phyloP scores from a whole-genome alignment of 169 alveolate genomes.

The Theileria annulata region DNA sequence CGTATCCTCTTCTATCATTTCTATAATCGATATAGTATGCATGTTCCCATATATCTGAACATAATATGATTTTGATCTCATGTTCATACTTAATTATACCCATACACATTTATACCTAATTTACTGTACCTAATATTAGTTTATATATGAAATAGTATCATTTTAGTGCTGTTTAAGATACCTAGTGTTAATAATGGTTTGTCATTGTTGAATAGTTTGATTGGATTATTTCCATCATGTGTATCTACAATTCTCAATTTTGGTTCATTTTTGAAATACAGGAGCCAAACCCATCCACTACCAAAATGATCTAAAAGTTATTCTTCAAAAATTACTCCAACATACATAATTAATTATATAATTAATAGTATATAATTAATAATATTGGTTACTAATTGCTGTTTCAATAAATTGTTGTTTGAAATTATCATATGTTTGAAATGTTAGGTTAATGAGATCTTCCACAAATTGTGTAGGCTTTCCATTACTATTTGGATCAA shows the following conservation, averaged over 20 bases:
- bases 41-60: constrained; percentile 93
- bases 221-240: constrained; percentile 87
- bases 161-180: not conserved
- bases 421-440: constrained; percentile 54
- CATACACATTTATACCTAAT: constrained; percentile 4
- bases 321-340: constrained; percentile 38
- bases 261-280: constrained; percentile 65
- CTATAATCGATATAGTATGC: constrained; percentile 91
- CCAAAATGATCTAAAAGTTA: constrained; percentile 82
- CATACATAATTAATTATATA: not conserved
- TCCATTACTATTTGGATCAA: constrained; percentile 27
- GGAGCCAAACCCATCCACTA: constrained; percentile 94
- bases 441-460: constrained; percentile 13
- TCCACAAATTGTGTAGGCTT: not conserved
- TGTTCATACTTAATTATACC: not conserved
- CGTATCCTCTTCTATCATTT: constrained; percentile 80
- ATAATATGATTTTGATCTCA: constrained; percentile 9
- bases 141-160: too few relatives aligned
- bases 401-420: constrained; percentile 51
- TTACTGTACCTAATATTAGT: not conserved
- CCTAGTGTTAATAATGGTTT: constrained; percentile 83
- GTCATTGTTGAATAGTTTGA: constrained; percentile 69
- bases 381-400: not conserved
- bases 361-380: not conserved
- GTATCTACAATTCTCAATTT: constrained; percentile 81